A percentile compares a stretch with the other conserved stretches of the same genome.
Evolutionary conservation across 768 basidiomycete species (phyloP).

Genomic region (Cystobasidium tubakii): DNA sequence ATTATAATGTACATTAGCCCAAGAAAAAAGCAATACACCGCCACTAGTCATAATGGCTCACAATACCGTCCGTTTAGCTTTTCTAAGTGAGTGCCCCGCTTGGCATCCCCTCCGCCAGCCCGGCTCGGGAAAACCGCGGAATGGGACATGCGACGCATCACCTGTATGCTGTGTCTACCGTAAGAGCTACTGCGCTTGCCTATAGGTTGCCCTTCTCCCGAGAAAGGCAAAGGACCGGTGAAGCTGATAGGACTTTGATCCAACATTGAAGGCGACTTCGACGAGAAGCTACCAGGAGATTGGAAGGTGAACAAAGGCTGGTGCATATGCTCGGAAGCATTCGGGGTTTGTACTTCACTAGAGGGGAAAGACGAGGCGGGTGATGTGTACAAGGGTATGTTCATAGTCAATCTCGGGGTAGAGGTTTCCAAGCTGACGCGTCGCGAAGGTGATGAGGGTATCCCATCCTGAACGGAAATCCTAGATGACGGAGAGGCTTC

Average conservation of each 20-base stretch:
- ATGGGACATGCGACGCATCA: neutral
- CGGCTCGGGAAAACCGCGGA: constrained; percentile 15
- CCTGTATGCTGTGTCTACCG: neutral
- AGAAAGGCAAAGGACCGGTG: neutral
- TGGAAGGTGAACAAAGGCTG: constrained; percentile 4
- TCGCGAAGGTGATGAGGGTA: neutral
- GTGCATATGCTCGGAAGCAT: neutral
- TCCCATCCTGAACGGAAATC: neutral
- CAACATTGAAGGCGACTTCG: neutral
- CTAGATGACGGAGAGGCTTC: neutral
- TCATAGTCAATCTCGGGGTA: neutral
- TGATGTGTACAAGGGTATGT: neutral
- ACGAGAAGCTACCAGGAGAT: neutral
- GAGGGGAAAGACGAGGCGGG: neutral
- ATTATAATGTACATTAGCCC: no score
- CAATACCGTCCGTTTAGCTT: constrained; percentile 18
- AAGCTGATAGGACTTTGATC: neutral
- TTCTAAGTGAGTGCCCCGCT: neutral
- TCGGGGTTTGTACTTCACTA: constrained; percentile 12
- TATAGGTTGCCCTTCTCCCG: neutral
- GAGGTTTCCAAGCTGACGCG: neutral
- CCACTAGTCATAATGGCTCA: no score
- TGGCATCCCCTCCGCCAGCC: neutral
- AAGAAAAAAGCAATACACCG: no score
- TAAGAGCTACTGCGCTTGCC: neutral